Base-by-base conservation (phyloP, 2,329 filamentous ascomycete species). In the Grosmannia penicillata region DNA sequence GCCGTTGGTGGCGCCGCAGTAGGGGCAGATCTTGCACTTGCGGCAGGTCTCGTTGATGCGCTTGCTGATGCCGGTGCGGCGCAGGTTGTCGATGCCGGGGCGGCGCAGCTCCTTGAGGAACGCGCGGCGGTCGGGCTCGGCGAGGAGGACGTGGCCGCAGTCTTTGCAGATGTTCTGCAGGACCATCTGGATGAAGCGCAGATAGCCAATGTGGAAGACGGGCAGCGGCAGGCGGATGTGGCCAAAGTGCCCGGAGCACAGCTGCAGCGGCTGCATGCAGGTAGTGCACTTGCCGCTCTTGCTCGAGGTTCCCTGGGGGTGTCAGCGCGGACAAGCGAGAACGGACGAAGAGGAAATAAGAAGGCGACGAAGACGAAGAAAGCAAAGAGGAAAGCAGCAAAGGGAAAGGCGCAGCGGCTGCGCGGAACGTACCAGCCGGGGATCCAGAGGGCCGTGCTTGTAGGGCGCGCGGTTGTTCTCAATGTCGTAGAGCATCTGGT, bases 141-240 rank as follows among this genome's bases (percentile, higher is more conserved):
- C 75, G 19, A 98, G 70, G 39, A 98, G 62, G 7, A 96, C 80
- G 44, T 73, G 73, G 19, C 84, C 83, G 55, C 91, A 98, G 53
- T 87, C 78, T 64, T 94, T 98, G 76, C 91, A 98, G 47, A 98
- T 93, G 52, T 91, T 82, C 56, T 96, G 87, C 19, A 98, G 68
- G 40, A 94, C 87, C 32, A 78, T 79, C 54, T 93, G 89, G 46
- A 91, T 85, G 56, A 93, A 86, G 55, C 86, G 91, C 50, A 98
- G 73, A 55, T 95, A 98, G 27, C 91, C 91, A 47, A 96, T 86
- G 55, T 98, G 91, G 53, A 96, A 96, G 31, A 82, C 85, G 4
- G 91, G 91, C 37, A 98, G 66, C 1, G 89, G 84, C 13, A 98
- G 72, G 51, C 83, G 78, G 51, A 98, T 82, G 59, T 95, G 81